Base-by-base conservation (phyloP, 768 basidiomycete genomes). In the Artomyces pyxidatus region DNA sequence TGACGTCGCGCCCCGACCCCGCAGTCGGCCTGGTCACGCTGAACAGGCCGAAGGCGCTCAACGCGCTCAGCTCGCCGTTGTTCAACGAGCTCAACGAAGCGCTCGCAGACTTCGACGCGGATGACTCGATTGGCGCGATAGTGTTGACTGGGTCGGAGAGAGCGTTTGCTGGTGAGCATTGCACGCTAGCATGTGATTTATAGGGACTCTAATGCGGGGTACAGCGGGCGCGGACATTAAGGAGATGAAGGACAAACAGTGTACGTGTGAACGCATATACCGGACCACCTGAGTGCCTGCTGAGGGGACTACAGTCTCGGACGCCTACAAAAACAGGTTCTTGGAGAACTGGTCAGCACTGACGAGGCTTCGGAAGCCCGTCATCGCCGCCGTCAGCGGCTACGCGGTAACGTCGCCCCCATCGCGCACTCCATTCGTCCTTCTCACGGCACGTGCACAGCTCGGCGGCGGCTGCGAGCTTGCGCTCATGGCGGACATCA, bases 141-240 rank as follows among this genome's bases (percentile, higher is more conserved):
- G 92, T 99, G 12, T 65, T 99, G 47, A 98, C 95, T 1, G 95
- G 95, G 2, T 88, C 86, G 23, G 88, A 89, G 53, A 85, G 75
- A 65, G 94, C 91, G 3, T 99, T 99, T 63, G 95, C 95, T 50
- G 92, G 92, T 85, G 59, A 51, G 83, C 68, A 7, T 27, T 17
- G 56, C 37, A 11, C 21, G 9, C 27, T 16, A 22, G 8, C 16
- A 37, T 38, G 27, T 22, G 30, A 17, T 16, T 16, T 28, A 19
- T 29, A 10, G 4, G 25, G 42, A 21, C 19, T 30, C 42, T 37
- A 14, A 35, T 14, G 25, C 12, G 21, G 29, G 29, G 38, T 56
- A n/a, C n/a, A 92, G 93, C 93, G 59, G 93, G 95, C 3, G 95
- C 95, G 19, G 95, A 99, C 67, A 97, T 99, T 69, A 97, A 96